phyloP scores from a whole-genome alignment of 345 rosid species.

The Turritis glabra region DNA sequence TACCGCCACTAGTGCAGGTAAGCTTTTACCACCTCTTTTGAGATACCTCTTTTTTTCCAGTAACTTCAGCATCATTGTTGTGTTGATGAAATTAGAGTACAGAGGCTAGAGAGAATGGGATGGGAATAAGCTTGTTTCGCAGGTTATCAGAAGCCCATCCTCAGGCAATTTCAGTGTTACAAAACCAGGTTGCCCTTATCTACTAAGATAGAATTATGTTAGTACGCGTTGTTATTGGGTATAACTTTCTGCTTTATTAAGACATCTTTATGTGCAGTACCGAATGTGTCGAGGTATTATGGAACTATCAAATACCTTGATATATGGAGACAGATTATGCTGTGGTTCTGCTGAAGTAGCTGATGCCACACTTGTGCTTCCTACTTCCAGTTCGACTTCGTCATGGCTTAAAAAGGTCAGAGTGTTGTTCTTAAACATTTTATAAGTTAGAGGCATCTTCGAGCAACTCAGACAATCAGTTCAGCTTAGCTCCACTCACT shows the following conservation, averaged over 20 bases:
- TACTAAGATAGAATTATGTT: conserved; percentile 18
- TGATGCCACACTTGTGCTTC: conserved; percentile 59
- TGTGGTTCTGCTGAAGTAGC: conserved; percentile 93
- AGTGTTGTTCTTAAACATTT: conserved; percentile 10
- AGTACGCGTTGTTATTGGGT: conserved; percentile 7
- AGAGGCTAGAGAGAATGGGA: conserved; percentile 94
- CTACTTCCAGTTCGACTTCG: conserved; percentile 46
- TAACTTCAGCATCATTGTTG: conserved; percentile 31
- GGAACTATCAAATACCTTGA: conserved; percentile 91
- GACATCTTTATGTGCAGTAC: conserved; percentile 57
- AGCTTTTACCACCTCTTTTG: conserved; percentile 19
- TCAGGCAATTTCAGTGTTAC: conserved; percentile 90
- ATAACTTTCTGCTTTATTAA: conserved; percentile 22
- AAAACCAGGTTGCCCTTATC: conserved; percentile 74
- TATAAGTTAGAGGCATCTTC: conserved; percentile 7
- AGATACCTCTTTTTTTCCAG: conserved; percentile 1
- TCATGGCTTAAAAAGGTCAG: conserved; percentile 76
- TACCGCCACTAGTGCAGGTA: conserved; percentile 96
- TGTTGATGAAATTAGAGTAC: conserved; percentile 53
- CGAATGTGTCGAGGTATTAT: conserved; percentile 94
- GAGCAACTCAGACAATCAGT: neutral
- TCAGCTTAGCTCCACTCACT: neutral
- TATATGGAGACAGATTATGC: conserved; percentile 81
- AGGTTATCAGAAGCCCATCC: conserved; percentile 98
- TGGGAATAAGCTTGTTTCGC: conserved; percentile 95